Percentiles rank a stretch among this genome's conserved stretches.
Conservation (phyloP, 2,329 filamentous ascomycete species). For the Fusarium sp. region DNA sequence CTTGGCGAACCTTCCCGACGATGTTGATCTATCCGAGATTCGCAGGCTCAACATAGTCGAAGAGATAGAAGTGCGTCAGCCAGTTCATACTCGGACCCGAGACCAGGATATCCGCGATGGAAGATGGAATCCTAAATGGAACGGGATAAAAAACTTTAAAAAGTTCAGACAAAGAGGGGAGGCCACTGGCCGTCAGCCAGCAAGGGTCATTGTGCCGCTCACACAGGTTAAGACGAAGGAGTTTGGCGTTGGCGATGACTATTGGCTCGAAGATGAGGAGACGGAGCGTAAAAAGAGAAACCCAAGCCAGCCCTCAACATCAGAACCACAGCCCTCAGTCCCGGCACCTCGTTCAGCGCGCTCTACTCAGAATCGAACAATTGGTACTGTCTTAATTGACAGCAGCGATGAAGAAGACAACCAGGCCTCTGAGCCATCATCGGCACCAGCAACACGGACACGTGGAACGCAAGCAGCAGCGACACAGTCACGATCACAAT, state of each 20-base stretch:
- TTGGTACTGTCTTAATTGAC: conserved; percentile 48
- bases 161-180: conserved; percentile 75
- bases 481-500: conserved; percentile 45
- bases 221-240: conserved; percentile 76
- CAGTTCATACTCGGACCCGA: conserved; percentile 44
- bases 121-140: conserved; percentile 89
- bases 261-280: conserved; percentile 71
- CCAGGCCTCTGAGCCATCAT: conserved; percentile 2
- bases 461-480: conserved; percentile 35
- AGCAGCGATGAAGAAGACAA: conserved; percentile 49
- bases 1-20: conserved; percentile 62
- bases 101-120: conserved; percentile 63
- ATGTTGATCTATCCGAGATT: conserved; percentile 77
- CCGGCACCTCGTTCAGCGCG: conserved; percentile 18
- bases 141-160: conserved; percentile 96
- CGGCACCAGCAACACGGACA: conserved; percentile 35
- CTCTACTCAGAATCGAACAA: conserved; percentile 26
- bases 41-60: conserved; percentile 79
- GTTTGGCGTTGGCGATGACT: conserved; percentile 78
- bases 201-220: conserved; percentile 72
- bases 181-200: conserved; percentile 51
- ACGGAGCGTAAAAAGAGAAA: conserved; percentile 46
- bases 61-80: conserved; percentile 70
- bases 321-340: conserved; percentile 27
- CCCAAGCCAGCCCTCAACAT: conserved; percentile 39